Conservation (phyloP, 176 grass and related monocot genomes). For the Zoysia pacifica region DNA sequence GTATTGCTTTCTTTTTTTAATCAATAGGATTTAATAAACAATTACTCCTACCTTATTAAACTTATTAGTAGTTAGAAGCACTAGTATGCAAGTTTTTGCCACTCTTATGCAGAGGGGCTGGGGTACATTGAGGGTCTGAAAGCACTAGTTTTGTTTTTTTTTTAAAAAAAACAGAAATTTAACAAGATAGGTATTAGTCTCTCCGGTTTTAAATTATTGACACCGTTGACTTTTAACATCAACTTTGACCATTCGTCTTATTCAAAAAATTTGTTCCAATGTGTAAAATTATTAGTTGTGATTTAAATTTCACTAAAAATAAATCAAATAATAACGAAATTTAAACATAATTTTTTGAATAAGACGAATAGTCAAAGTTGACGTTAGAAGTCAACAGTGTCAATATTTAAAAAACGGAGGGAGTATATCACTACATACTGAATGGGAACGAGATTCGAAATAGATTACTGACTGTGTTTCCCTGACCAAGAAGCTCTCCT, state of each 20-base stretch:
- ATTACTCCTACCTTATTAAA: not conserved
- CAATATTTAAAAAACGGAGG: too few species aligned
- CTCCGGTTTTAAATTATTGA: too few species aligned
- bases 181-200: not conserved
- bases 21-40: not conserved
- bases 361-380: too few species aligned
- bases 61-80: not conserved
- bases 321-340: too few species aligned
- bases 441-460: slow-evolving; percentile 4
- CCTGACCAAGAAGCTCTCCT: slow-evolving; percentile 90
- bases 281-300: too few species aligned
- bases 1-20: not conserved
- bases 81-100: not conserved
- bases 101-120: not conserved
- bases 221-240: too few species aligned
- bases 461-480: slow-evolving; percentile 88
- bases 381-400: too few species aligned
- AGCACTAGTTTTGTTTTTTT: not conserved
- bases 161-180: not conserved
- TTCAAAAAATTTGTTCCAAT: too few species aligned
- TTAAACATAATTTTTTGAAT: too few species aligned
- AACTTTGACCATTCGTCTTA: too few species aligned
- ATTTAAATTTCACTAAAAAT: too few species aligned
- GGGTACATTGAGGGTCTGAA: not conserved
- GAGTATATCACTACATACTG: not conserved